Conservation (phyloP, 2,329 filamentous ascomycete species). For the Colletotrichum noveboracense region DNA sequence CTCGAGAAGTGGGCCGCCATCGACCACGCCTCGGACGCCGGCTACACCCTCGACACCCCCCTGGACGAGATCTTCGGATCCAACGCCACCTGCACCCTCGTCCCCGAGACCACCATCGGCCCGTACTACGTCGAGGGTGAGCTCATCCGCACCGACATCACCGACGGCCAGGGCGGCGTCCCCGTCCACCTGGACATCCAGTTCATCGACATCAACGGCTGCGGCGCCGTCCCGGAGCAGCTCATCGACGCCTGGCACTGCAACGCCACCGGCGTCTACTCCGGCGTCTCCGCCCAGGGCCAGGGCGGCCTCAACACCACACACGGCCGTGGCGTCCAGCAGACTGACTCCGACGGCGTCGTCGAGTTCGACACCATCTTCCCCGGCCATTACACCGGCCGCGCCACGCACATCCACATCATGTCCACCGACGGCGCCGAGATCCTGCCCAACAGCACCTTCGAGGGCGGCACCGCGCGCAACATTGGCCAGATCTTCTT, state of each 20-base stretch:
- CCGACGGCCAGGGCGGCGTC: conserved; percentile 45
- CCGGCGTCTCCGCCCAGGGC: conserved; percentile 30
- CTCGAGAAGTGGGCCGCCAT: conserved; percentile 36
- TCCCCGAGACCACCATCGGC: conserved; percentile 15
- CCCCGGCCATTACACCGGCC: conserved; percentile 49
- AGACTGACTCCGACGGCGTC: conserved; percentile 28
- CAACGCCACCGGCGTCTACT: conserved; percentile 47
- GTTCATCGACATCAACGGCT: conserved; percentile 25
- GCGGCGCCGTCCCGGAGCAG: conserved; percentile 23
- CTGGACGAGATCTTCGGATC: conserved; percentile 29
- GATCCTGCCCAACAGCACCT: conserved; percentile 36
- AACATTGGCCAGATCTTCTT: conserved; percentile 30
- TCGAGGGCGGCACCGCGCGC: conserved; percentile 33
- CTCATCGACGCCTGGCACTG: conserved; percentile 27
- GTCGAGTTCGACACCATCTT: conserved; percentile 47
- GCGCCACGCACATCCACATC: conserved; percentile 54
- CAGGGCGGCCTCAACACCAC: conserved; percentile 20
- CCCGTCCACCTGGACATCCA: conserved; percentile 39
- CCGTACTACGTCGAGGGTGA: conserved; percentile 46
- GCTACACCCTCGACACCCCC: conserved; percentile 36
- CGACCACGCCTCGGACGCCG: conserved; percentile 34
- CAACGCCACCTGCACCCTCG: conserved; percentile 18
- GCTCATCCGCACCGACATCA: conserved; percentile 48
- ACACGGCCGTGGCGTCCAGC: conserved; percentile 14
- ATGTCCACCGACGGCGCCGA: conserved; percentile 42